These are phyloP conservation scores for Penicillium sp. DNA, from an alignment of 2,329 filamentous ascomycete genomes.

Conservation along the genomic window DNA sequence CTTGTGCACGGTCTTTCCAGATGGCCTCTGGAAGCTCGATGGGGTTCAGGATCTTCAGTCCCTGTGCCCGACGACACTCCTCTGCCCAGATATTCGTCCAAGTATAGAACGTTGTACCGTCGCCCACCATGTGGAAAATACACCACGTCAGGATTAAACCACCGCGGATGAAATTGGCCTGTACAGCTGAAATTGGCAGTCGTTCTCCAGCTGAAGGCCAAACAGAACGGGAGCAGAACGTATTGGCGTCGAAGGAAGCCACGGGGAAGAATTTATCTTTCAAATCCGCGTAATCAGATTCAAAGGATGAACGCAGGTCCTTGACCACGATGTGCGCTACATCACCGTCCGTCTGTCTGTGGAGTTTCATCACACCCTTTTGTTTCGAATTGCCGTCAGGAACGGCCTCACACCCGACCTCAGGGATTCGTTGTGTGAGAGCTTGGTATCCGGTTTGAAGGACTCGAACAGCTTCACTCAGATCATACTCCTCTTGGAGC, in stretches of 20 bases:
- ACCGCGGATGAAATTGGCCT: conserved; percentile 51
- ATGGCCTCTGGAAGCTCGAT: conserved; percentile 27
- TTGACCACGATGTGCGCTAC: conserved; percentile 39
- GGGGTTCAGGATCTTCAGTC: conserved; percentile 19
- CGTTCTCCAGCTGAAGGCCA: conserved; percentile 40
- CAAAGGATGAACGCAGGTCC: conserved; percentile 39
- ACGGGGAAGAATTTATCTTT: conserved; percentile 45
- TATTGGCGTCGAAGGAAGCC: conserved; percentile 48
- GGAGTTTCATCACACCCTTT: conserved; percentile 33
- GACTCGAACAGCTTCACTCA: conserved; percentile 10
- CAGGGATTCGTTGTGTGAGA: conserved; percentile 30
- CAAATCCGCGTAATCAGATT: conserved; percentile 41
- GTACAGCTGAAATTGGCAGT: conserved; percentile 42
- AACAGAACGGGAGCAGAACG: conserved; percentile 30
- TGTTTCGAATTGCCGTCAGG: conserved; percentile 32
- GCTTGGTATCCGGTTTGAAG: conserved; percentile 28
- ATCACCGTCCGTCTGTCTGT: conserved; percentile 14
- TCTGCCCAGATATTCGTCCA: conserved; percentile 39
- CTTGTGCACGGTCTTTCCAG: conserved; percentile 30
- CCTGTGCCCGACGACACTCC: conserved; percentile 34
- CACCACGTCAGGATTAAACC: conserved; percentile 50
- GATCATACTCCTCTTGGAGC: conserved; percentile 31
- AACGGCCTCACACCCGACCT: conserved; percentile 33
- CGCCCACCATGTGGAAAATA: conserved; percentile 35
- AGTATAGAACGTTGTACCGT: conserved; percentile 33